These are phyloP conservation scores for Magnaporthiopsis rhizophila DNA, from an alignment of 2,329 filamentous ascomycete genomes.

Conservation along the genomic window DNA sequence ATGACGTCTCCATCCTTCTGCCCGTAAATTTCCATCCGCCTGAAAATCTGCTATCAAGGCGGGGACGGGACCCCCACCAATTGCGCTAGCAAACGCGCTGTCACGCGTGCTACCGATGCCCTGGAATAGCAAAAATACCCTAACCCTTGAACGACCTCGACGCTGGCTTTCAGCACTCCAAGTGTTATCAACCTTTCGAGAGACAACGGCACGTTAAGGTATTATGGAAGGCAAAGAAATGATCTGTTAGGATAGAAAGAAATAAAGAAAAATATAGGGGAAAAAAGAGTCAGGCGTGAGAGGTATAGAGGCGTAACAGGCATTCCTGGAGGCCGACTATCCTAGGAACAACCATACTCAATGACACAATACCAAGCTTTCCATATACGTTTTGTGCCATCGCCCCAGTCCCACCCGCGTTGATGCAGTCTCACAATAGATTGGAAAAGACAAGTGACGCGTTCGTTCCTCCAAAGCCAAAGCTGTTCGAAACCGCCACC, in stretches of 20 bases:
- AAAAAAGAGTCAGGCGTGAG: too few species aligned
- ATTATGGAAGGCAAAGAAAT: background rate
- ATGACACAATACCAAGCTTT: background rate
- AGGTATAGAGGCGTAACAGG: too few species aligned
- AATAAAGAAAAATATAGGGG: too few species aligned
- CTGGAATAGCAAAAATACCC: background rate
- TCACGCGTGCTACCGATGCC: background rate
- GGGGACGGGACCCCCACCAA: background rate
- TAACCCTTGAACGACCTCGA: background rate
- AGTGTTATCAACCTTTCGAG: too few species aligned
- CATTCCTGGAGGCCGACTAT: too few species aligned
- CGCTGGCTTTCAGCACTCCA: too few species aligned
- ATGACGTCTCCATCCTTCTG: background rate
- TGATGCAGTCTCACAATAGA: background rate
- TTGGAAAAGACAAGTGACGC: constrained; percentile 71
- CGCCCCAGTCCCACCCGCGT: background rate
- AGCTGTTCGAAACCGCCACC: constrained; percentile 86
- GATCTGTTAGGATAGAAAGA: too few species aligned
- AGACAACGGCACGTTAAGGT: too few species aligned
- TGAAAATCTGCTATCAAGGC: background rate
- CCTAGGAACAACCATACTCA: background rate
- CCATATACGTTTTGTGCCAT: background rate
- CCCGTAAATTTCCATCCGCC: background rate
- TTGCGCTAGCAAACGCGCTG: background rate
- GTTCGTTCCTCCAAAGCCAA: constrained; percentile 96